Base-by-base conservation (phyloP, 2,329 filamentous ascomycete genomes). In the Aspergillus texensis region DNA sequence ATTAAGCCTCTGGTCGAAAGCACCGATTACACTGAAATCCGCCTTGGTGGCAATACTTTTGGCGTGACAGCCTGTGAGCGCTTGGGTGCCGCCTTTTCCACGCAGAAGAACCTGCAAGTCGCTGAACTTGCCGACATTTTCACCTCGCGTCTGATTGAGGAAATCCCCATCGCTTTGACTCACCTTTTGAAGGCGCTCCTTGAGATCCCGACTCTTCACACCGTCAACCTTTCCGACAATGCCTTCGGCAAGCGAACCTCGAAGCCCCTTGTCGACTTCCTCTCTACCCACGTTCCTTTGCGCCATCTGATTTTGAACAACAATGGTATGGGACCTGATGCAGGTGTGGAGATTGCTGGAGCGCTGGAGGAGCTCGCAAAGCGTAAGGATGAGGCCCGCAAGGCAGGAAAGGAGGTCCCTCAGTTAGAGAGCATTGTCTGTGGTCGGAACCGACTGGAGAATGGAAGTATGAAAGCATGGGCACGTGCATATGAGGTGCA, bases 61-160 rank as follows among this genome's bases (percentile, higher is more conserved):
- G 95, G 95, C 59, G 89, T 97, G 60, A 91, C 89, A 56, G 95
- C 95, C 56, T 96, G 91, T 76, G 89, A 94, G 79, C 89, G 89
- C 36, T 87, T 99, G 52, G 94, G 93, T 52, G 88, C 93, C 70
- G 89, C 96, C 58, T 84, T 99, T 62, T 86, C 89, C 66, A 91
- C 91, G 61, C 96, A 98, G 82, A 92, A 92, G 81, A 90, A 84
- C 67, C 84, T 97, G 48, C 87, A 91, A 67, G 83, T 89, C 74
- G 94, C 92, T 75, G 96, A 97, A 81, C 85, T 99, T 62, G 94
- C 94, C 78, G 95, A 99, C 79, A 97, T 99, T 83, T 99, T 98
- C 83, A 99, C 95, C 63, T 92, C 92, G 36, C 92, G 95, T 70
- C 88, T 98, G 53, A 88, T 98, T 67, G 91, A 89, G 78, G 95